Conservation (phyloP, 257 asterid species). For the Anisodus acutangulus region DNA sequence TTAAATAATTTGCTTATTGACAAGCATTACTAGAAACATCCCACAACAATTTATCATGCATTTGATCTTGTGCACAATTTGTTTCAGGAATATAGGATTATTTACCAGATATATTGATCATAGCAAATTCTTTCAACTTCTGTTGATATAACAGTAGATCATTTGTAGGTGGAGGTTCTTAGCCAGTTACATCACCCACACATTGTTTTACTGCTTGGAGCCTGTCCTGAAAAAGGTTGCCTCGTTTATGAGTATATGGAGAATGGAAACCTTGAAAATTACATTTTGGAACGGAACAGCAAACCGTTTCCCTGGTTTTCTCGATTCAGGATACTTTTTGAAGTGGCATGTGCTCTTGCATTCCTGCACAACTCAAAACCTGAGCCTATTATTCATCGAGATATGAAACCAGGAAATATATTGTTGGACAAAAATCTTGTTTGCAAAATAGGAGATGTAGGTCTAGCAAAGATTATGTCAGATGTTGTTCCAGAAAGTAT, state of each 20-base stretch:
- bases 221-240: constrained; percentile 82
- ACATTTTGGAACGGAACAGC: constrained; percentile 49
- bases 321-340: constrained; percentile 79
- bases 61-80: background rate
- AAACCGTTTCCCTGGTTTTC: constrained; percentile 67
- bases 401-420: constrained; percentile 89
- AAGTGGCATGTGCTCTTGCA: constrained; percentile 89
- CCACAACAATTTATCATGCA: background rate
- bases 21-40: background rate
- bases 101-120: background rate
- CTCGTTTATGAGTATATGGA: constrained; percentile 90
- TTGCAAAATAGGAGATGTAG: constrained; percentile 88
- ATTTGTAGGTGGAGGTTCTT: constrained; percentile 81
- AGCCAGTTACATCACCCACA: constrained; percentile 84
- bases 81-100: background rate
- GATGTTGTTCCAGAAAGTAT: constrained; percentile 71
- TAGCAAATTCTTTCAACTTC: background rate
- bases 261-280: constrained; percentile 77
- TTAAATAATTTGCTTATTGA: background rate
- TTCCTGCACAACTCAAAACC: constrained; percentile 80
- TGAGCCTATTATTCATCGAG: constrained; percentile 84
- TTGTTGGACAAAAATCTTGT: constrained; percentile 63
- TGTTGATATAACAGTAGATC: background rate
- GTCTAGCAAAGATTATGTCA: constrained; percentile 73
- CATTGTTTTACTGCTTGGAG: constrained; percentile 75